Percentiles rank a stretch among this genome's conserved stretches.
These are phyloP conservation scores for Harrya chromipes DNA, from an alignment of 768 basidiomycete genomes.

Conservation along the genomic window DNA sequence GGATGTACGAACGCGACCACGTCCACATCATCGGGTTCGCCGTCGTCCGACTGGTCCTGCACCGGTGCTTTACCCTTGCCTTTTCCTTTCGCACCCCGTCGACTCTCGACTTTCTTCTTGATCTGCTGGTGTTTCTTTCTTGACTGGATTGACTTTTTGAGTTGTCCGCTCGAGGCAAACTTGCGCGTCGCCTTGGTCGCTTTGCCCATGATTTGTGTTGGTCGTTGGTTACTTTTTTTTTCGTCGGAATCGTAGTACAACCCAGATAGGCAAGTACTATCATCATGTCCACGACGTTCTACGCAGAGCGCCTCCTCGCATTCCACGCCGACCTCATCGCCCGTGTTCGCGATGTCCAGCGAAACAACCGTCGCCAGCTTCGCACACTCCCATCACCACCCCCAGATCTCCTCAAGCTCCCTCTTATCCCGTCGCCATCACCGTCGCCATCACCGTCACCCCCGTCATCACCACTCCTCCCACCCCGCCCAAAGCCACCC, in stretches of 20 bases:
- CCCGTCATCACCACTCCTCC: conserved; percentile 44
- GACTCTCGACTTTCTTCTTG: conserved; percentile 65
- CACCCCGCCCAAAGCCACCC: conserved; percentile 30
- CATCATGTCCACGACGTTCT: conserved; percentile 6
- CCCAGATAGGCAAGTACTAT: conserved; percentile 18
- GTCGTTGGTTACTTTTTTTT: too few relatives aligned
- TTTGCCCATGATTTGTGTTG: conserved; percentile 45
- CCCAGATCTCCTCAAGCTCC: conserved; percentile 50
- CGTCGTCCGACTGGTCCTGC: conserved; percentile 32
- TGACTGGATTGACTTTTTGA: conserved; percentile 82
- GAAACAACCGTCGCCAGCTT: conserved; percentile 53
- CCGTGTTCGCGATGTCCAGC: conserved; percentile 55
- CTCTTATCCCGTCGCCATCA: conserved; percentile 56
- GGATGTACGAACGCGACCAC: conserved; percentile 11
- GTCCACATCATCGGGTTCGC: conserved; percentile 17
- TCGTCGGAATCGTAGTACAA: background rate
- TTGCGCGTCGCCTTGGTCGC: conserved; percentile 70
- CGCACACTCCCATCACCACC: conserved; percentile 55
- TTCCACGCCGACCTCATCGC: conserved; percentile 57
- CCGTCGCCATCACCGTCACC: conserved; percentile 50
- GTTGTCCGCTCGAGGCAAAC: conserved; percentile 83
- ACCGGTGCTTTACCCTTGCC: conserved; percentile 28
- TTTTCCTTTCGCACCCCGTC: conserved; percentile 46
- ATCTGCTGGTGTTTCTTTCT: conserved; percentile 79
- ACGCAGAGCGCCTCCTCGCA: conserved; percentile 64